Evolutionary conservation across 768 basidiomycete species (phyloP), one percentile per base, ranked within the genome.

Genomic region (Termitomyces sp.): DNA sequence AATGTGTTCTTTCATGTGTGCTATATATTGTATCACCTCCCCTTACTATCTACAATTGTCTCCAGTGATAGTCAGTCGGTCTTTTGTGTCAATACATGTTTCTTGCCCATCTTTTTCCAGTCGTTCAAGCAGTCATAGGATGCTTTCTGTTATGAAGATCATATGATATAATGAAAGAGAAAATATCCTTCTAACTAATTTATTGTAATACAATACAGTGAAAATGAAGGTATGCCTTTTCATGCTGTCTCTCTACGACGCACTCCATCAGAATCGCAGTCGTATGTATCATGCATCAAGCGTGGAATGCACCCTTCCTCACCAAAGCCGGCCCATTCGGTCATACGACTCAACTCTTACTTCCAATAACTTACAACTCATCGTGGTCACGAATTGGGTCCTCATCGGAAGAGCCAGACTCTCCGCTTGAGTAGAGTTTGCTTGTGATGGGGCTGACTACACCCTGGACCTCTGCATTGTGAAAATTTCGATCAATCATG

Each of bases 381-480:
- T 81, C 80, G 64, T 80, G 80, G 61, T 78, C 73, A 20, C 71
- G 69, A 32, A 66, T 63, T 20, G 72, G 66, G 42, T 77, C 75
- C 9, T 80, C 77, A 9, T 79, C 77, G 33, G 66, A 61, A 22
- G 64, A 59, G 22, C 65, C 66, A 14, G 66, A 61, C 3, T 68
- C 75, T 40, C 75, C 80, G 33, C 75, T 73, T 35, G 73, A 70
- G 71, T 90, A 91, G 53, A 92, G 74, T 75, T 94, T 93, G 68
- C 84, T 82, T 53, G 93, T 92, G 73, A 95, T 94, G 53, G 94
- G 94, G 70, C 82, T 82, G 52, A 93, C 86, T 32, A 88, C 73
- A 51, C 79, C 74, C 69, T 92, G 91, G 28, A 92, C 78, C 74
- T 90, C 88, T 51, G 70, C 48, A 1, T 26, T 62, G 44, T 50